Percentiles rank a stretch among this genome's conserved stretches.
Conservation (phyloP, 768 basidiomycete species). For the Trametes cingulata region DNA sequence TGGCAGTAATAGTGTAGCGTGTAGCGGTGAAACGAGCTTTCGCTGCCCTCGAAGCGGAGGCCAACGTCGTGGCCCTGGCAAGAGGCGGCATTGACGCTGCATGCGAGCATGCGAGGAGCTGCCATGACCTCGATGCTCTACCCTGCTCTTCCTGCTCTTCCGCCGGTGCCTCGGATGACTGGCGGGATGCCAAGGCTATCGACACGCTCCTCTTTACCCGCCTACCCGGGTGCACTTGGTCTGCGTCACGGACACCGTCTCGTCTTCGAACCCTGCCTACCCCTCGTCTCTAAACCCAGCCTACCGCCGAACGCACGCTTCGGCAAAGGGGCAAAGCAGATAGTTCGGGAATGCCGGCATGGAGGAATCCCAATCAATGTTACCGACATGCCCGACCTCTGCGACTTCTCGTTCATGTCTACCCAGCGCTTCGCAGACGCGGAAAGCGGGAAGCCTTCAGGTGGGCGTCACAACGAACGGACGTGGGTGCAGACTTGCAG, state of each 20-base stretch:
- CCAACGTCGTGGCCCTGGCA: constrained; percentile 64
- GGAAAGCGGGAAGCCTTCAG: constrained; percentile 47
- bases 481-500: constrained; percentile 82
- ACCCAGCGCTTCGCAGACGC: constrained; percentile 76
- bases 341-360: constrained; percentile 55
- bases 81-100: constrained; percentile 48
- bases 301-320: constrained; percentile 46
- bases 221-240: constrained; percentile 51
- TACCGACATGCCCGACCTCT: constrained; percentile 83
- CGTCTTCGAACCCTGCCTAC: constrained; percentile 34
- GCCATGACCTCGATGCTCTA: constrained; percentile 54
- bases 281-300: too few species aligned
- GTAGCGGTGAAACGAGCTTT: constrained; percentile 85
- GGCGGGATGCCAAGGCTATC: constrained; percentile 46
- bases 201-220: constrained; percentile 45
- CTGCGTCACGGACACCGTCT: constrained; percentile 80
- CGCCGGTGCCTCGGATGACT: constrained; percentile 13
- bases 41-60: constrained; percentile 78
- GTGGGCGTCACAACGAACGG: constrained; percentile 91
- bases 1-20: constrained; percentile 76
- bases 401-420: constrained; percentile 87
- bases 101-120: constrained; percentile 83
- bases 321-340: constrained; percentile 58
- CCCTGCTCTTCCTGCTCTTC: constrained; percentile 41
- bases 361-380: constrained; percentile 78